A percentile compares a stretch with the other conserved stretches of the same genome.
Conservation (phyloP, 2,329 filamentous ascomycete species). For the Talaromyces sp. region DNA sequence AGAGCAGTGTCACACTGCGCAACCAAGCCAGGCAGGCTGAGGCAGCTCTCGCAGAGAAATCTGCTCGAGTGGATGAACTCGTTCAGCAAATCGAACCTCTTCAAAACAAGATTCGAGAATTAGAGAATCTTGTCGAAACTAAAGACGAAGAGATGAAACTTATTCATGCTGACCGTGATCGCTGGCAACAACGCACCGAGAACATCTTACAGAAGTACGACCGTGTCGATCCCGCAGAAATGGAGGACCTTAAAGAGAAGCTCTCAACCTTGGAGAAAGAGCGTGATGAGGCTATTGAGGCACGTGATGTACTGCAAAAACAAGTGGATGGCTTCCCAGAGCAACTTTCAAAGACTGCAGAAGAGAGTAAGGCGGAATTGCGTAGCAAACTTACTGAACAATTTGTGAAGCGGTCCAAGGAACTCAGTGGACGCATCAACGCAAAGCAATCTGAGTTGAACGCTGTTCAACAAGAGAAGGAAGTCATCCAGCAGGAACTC, state of each 20-base stretch:
- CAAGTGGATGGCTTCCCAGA: conserved; percentile 47
- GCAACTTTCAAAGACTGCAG: conserved; percentile 39
- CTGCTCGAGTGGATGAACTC: conserved; percentile 67
- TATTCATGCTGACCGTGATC: conserved; percentile 83
- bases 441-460: conserved; percentile 48
- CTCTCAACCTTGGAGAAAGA: conserved; percentile 63
- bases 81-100: conserved; percentile 73
- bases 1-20: conserved; percentile 86
- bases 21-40: conserved; percentile 79
- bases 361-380: conserved; percentile 49
- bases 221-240: conserved; percentile 85
- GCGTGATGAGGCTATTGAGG: conserved; percentile 58
- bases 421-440: conserved; percentile 60
- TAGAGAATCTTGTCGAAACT: conserved; percentile 74
- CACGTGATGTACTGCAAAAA: conserved; percentile 47
- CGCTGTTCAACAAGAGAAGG: conserved; percentile 56
- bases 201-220: conserved; percentile 96
- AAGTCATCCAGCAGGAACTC: conserved; percentile 63
- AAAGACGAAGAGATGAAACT: conserved; percentile 85
- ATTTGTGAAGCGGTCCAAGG: conserved; percentile 53
- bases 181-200: conserved; percentile 93
- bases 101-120: conserved; percentile 70
- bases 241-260: conserved; percentile 80
- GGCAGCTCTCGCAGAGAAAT: conserved; percentile 68
- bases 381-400: conserved; percentile 44